Base-by-base conservation (phyloP, 371 early-diverging fungal species). In the Gilbertella persicaria region DNA sequence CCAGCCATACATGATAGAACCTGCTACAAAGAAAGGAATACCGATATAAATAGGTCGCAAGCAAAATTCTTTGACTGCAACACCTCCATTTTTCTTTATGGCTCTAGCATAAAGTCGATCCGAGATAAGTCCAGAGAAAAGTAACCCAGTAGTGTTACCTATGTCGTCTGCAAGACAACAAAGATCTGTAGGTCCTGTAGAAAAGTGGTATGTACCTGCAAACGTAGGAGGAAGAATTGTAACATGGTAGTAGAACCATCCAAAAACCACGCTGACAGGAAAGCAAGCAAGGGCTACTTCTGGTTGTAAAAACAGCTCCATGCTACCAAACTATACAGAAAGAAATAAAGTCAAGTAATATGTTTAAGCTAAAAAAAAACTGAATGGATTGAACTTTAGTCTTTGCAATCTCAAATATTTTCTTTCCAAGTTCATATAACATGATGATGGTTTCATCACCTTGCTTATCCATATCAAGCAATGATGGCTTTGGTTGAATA, bases 91-190 rank as follows among this genome's bases (percentile, higher is more conserved):
- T 26, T 39, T 45, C 2, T 60, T 37, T 19, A 63, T 20, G 5
- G 54, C 56, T 37, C 62, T 64, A 4, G 20, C 25, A 40, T 63
- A 70, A 8, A 50, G 39, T 4, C 50, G 58, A 39, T 73, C 70
- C 0, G 68, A 64, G 1, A 57, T 44, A 7, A 65, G 24, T 12
- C 84, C 84, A 5, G 79, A 78, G 4, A 66, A 33, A 2, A 68
- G 40, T 0, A 76, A 71, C 0, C 84, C 84, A 4, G 62, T 4
- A 2, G 67, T 51, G 35, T 78, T 78, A 5, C 84, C 84, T 0
- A 78, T 54, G 28, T 81, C 84, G n/a, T 66, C 64, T 2, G 78
- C 59, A 17, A 84, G 41, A 52, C 64, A 84, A 38, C 74, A 73
- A 10, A 80, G 52, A 7, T 83, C 84, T 25, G 71, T 66, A 2